Evolutionary conservation across 768 basidiomycete species (phyloP), one percentile per base, ranked within the genome.

Genomic region (Boletus fagicola): DNA sequence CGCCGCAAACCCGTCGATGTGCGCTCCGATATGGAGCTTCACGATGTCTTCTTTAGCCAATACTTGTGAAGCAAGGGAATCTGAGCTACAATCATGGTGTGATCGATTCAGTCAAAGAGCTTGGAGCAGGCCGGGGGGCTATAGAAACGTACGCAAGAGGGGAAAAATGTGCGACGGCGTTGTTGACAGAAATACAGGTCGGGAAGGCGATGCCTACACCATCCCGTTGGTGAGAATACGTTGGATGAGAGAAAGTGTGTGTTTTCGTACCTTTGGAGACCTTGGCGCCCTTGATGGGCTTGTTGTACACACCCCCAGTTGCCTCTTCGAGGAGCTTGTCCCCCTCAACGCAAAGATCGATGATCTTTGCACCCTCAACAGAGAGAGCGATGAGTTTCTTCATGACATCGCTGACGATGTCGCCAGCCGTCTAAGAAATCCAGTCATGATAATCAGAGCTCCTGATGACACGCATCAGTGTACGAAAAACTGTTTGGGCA

Each of bases 1-100:
- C 53, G 93, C 86, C 20, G 95, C 94, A 74, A 91, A 98, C 55
- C 97, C 97, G 72, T 98, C 96, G 74, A 99, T 94, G 69, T 99
- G 97, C 20, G 95, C 94, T 46, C 97, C 97, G 58, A 98, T 80
- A 73, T 95, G 92, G 61, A 99, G 76, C 77, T 98, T 98, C 63
- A 98, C 96, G 56, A 99, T 86, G 72, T 99, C 97, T 58, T 86
- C 85, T 61, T 93, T 89, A 28, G 83, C 84, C 62, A 95, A 81
- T 50, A 73, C 81, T 72, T 86, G 85, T 8, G 77, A 75, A 28
- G 89, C 83, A 61, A 83, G 81, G 16, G 86, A 75, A 76, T 94
- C 91, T 38, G 91, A 92, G 63, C 89, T 91, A 62, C 13, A 20
- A 56, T 52, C 30, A 53, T 28, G 39, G 45, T 24, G 65, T 58